Percentiles rank a stretch among this genome's conserved stretches.
phyloP scores from a whole-genome alignment of 2,329 filamentous ascomycete genomes.

The Fusarium palustre region DNA sequence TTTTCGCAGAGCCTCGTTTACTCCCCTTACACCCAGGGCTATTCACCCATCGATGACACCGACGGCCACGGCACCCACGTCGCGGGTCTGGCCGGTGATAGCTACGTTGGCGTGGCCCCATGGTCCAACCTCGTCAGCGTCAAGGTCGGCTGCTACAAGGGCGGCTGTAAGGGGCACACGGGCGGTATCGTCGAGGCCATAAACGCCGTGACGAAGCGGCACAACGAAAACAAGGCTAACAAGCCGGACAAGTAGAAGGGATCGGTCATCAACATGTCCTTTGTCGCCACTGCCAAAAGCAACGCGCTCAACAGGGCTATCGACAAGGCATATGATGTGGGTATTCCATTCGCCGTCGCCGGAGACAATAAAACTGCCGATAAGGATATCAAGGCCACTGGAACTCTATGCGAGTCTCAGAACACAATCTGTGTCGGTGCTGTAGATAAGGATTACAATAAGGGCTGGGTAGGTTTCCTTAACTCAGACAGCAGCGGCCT shows the following conservation, averaged over 20 bases:
- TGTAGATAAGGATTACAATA: conserved; percentile 8
- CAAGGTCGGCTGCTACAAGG: conserved; percentile 6
- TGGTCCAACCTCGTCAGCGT: conserved; percentile 5
- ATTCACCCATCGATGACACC: too few relatives aligned
- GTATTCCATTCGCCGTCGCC: conserved; percentile 10
- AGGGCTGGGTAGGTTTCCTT: conserved; percentile 8
- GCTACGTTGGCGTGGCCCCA: not conserved
- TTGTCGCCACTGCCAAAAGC: conserved; percentile 1
- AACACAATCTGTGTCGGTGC: conserved; percentile 9
- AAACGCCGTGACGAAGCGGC: conserved; percentile 3
- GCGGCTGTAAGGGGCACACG: conserved; percentile 1
- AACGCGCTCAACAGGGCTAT: conserved; percentile 6
- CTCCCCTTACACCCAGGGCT: too few relatives aligned
- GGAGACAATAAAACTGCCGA: conserved; percentile 3
- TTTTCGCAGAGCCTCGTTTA: too few relatives aligned
- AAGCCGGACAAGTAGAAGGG: conserved; percentile 9
- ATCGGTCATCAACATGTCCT: conserved; percentile 11
- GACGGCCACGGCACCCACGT: too few relatives aligned
- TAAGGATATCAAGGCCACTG: not conserved
- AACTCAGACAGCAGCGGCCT: not conserved
- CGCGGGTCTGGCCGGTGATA: too few relatives aligned
- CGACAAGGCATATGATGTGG: conserved; percentile 7
- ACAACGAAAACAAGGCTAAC: conserved; percentile 5
- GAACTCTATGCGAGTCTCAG: conserved; percentile 10
- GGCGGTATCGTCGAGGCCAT: not conserved